A percentile compares a stretch with the other conserved stretches of the same genome.
These are phyloP conservation scores for Alternaria novae-zelandiae DNA, from an alignment of 2,329 filamentous ascomycete species.

Conservation along the genomic window DNA sequence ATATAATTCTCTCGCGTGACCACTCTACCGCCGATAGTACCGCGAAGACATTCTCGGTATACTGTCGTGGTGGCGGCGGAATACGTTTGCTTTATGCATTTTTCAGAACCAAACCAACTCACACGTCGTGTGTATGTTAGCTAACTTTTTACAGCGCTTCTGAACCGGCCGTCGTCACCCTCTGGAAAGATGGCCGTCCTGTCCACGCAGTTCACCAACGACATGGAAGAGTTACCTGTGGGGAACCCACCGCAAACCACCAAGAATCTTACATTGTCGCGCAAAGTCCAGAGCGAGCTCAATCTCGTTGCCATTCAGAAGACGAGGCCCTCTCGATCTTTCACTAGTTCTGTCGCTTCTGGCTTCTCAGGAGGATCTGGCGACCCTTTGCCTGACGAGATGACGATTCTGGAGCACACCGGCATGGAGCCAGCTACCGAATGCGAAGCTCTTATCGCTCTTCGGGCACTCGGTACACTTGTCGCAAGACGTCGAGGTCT, in stretches of 20 bases:
- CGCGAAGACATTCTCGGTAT: neutral
- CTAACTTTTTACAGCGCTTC: slow-evolving; percentile 11
- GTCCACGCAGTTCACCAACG: slow-evolving; percentile 46
- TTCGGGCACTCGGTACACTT: slow-evolving; percentile 43
- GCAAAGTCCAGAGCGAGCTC: slow-evolving; percentile 41
- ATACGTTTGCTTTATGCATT: neutral
- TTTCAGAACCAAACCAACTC: neutral
- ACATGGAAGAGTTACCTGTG: slow-evolving; percentile 34
- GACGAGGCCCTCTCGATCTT: slow-evolving; percentile 3
- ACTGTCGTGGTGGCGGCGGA: neutral
- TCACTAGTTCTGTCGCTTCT: slow-evolving; percentile 28
- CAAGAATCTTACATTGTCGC: slow-evolving; percentile 25
- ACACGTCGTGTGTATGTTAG: neutral
- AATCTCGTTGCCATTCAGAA: slow-evolving; percentile 23
- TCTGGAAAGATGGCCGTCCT: slow-evolving; percentile 49
- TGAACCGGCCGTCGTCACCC: slow-evolving; percentile 44
- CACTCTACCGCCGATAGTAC: neutral
- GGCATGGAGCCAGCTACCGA: slow-evolving; percentile 25
- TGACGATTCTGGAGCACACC: neutral
- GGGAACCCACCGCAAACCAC: slow-evolving; percentile 38
- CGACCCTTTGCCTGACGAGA: slow-evolving; percentile 41
- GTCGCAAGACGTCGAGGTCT: slow-evolving; percentile 47
- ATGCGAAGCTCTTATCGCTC: slow-evolving; percentile 39
- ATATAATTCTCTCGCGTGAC: neutral
- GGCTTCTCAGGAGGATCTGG: slow-evolving; percentile 42